Evolutionary conservation across 75 land plant genomes (phyloP).

Genomic region (Sequoiadendron giganteum): DNA sequence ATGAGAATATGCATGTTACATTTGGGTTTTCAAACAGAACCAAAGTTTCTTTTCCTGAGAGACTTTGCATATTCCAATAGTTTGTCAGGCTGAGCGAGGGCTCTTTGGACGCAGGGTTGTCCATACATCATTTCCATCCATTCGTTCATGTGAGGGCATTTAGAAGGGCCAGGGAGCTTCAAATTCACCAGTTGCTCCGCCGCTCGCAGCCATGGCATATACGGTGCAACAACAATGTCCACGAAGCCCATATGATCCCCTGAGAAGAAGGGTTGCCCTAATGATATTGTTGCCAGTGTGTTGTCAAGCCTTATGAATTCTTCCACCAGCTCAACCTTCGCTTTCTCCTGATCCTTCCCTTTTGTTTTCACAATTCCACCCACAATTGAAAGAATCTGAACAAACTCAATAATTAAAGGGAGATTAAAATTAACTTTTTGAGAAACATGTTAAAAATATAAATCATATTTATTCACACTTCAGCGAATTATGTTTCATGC

Average conservation of each 20-base stretch:
- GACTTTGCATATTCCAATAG: background rate
- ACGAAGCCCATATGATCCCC: conserved; percentile 36
- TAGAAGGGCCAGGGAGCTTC: conserved; percentile 9
- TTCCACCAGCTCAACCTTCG: conserved; percentile 18
- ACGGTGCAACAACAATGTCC: conserved; percentile 25
- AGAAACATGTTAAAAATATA: background rate
- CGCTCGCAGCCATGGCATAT: background rate
- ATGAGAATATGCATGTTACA: background rate
- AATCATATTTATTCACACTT: too few species aligned
- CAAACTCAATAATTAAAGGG: background rate
- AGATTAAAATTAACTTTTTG: background rate
- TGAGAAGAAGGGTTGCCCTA: conserved; percentile 42
- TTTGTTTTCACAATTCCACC: background rate
- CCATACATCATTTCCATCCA: conserved; percentile 7
- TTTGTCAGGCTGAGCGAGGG: background rate
- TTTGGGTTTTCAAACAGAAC: background rate
- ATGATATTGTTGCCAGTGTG: conserved; percentile 15
- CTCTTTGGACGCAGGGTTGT: background rate
- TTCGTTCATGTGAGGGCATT: conserved; percentile 9
- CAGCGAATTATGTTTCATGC: too few species aligned
- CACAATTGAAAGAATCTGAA: conserved; percentile 17
- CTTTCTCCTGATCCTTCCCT: conserved; percentile 28
- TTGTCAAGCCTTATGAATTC: conserved; percentile 27
- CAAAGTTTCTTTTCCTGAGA: conserved; percentile 5
- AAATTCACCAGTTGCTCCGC: background rate